Conservation (phyloP, 768 basidiomycete species). For the Butyriboletus loyo region DNA sequence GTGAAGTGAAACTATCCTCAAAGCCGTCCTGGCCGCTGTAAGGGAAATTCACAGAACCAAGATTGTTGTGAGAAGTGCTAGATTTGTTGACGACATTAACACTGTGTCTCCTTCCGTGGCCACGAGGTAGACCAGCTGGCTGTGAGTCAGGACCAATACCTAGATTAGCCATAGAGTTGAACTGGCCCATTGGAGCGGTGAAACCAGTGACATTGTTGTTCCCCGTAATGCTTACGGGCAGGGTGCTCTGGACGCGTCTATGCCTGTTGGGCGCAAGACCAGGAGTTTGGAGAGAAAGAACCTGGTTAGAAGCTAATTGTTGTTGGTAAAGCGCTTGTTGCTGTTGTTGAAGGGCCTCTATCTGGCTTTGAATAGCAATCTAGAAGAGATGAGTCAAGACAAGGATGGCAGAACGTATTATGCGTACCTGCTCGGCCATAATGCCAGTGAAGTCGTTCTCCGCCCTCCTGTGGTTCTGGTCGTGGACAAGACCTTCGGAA, state of each 20-base stretch:
- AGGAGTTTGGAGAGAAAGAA: conserved; percentile 74
- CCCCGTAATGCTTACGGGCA: conserved; percentile 55
- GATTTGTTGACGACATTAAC: conserved; percentile 88
- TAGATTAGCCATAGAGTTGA: conserved; percentile 50
- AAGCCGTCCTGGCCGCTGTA: conserved; percentile 60
- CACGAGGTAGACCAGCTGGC: conserved; percentile 65
- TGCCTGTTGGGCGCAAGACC: conserved; percentile 73
- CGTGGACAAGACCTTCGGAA: conserved; percentile 26
- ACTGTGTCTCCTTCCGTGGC: conserved; percentile 86
- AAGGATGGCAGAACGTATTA: neutral
- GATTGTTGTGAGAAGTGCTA: conserved; percentile 39
- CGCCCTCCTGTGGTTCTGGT: conserved; percentile 49
- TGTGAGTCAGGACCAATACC: conserved; percentile 64
- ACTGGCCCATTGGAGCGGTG: conserved; percentile 57
- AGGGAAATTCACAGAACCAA: conserved; percentile 50
- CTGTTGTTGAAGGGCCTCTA: conserved; percentile 86
- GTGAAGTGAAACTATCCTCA: conserved; percentile 76
- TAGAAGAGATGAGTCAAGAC: conserved; percentile 29
- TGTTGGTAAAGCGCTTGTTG: conserved; percentile 89
- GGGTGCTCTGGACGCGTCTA: conserved; percentile 84
- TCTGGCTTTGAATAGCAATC: conserved; percentile 89
- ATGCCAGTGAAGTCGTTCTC: conserved; percentile 81
- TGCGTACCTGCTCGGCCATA: conserved; percentile 89
- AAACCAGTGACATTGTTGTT: conserved; percentile 37
- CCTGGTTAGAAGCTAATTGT: conserved; percentile 84